Conservation (phyloP, 495 filamentous ascomycete species). For the Penicillium daleae region DNA sequence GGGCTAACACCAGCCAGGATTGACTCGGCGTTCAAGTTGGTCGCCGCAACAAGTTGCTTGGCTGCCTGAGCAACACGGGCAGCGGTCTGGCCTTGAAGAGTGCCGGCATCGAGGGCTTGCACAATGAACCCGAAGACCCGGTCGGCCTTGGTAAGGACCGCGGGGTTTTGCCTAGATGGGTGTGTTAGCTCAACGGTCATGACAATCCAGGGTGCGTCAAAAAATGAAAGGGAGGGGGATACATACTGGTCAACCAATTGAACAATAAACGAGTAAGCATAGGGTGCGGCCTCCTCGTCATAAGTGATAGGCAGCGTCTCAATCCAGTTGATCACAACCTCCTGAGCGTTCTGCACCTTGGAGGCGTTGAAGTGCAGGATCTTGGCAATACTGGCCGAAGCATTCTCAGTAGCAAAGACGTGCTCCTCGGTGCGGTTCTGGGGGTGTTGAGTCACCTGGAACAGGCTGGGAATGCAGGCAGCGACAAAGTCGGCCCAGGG, state of each 20-base stretch:
- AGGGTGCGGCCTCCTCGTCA: conserved; percentile 97
- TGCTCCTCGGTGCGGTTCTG: conserved; percentile 89
- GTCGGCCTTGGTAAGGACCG: conserved; percentile 70
- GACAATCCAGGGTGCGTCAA: neutral
- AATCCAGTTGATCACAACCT: conserved; percentile 80
- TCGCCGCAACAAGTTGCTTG: conserved; percentile 70
- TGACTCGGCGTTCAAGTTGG: conserved; percentile 70
- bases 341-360: conserved; percentile 72
- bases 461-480: conserved; percentile 76
- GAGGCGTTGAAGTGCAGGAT: conserved; percentile 84
- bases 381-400: conserved; percentile 95
- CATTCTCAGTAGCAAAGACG: conserved; percentile 97
- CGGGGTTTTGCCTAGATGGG: conserved; percentile 76
- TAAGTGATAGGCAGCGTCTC: conserved; percentile 88
- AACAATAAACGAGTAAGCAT: conserved; percentile 89
- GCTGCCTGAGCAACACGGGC: conserved; percentile 71
- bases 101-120: conserved; percentile 87
- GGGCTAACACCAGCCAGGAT: conserved; percentile 71
- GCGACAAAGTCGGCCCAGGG: conserved; percentile 83
- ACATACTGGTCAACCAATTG: conserved; percentile 94
- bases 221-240: conserved; percentile 6
- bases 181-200: conserved; percentile 23
- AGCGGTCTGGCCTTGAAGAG: conserved; percentile 80
- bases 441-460: conserved; percentile 77
- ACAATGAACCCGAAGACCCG: conserved; percentile 82